These are phyloP conservation scores for Cucurbita argyrosperma DNA, from an alignment of 306 rosid species.

Conservation along the genomic window DNA sequence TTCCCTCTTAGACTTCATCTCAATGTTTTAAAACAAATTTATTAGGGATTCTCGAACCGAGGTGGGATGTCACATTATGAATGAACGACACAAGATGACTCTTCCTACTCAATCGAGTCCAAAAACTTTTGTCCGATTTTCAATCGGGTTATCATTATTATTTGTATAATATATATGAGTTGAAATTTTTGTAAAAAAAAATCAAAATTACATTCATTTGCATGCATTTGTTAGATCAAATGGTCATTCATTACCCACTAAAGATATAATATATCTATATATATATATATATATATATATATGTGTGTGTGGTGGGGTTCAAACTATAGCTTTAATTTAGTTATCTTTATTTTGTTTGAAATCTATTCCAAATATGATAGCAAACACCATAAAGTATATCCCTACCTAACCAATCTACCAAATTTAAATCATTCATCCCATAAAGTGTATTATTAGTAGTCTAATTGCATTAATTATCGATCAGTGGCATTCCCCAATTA, in stretches of 20 bases:
- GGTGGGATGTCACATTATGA: too few species aligned
- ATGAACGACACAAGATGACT: too few species aligned
- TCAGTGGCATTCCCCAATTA: too few species aligned
- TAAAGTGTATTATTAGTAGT: background rate
- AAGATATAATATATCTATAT: too few species aligned
- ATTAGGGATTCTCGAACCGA: too few species aligned
- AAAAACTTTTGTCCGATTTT: background rate
- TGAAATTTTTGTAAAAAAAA: background rate
- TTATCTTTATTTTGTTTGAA: background rate
- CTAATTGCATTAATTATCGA: background rate
- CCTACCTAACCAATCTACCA: background rate
- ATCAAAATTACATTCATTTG: background rate
- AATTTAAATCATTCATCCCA: background rate
- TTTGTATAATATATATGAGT: too few species aligned
- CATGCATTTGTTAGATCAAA: background rate
- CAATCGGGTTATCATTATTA: too few species aligned
- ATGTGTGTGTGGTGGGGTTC: background rate
- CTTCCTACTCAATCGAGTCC: background rate
- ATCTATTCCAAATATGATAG: background rate
- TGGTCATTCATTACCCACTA: background rate
- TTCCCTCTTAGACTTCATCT: too few species aligned
- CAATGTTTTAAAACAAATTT: too few species aligned
- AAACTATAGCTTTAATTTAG: background rate
- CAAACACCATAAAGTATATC: background rate
- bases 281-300: too few species aligned